Conservation (phyloP, 2,329 filamentous ascomycete genomes). For the Fusarium denticulatum region DNA sequence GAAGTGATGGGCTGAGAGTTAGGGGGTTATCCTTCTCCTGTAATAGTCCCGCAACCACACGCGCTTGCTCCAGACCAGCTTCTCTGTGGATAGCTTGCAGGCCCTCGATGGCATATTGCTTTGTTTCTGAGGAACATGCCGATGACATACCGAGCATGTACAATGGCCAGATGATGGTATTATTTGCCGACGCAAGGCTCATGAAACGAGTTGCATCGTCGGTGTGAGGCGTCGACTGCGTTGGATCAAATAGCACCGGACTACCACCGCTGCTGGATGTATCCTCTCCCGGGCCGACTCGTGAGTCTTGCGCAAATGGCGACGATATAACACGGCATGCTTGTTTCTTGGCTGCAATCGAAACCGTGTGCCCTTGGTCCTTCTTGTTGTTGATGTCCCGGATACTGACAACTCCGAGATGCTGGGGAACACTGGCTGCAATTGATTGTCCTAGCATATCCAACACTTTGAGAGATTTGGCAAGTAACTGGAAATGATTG, state of each 20-base stretch:
- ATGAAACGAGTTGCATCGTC: conserved; percentile 57
- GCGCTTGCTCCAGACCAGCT: conserved; percentile 57
- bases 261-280: conserved; percentile 15
- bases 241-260: conserved; percentile 55
- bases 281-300: conserved; percentile 33
- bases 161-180: conserved; percentile 61
- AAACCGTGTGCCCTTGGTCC: conserved; percentile 28
- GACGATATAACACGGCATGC: conserved; percentile 46
- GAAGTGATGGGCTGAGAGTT: not conserved
- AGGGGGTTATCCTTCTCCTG: conserved; percentile 45
- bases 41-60: conserved; percentile 54
- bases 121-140: conserved; percentile 53
- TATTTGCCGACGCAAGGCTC: conserved; percentile 59
- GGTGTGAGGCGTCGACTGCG: conserved; percentile 47
- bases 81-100: conserved; percentile 57
- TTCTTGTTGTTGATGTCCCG: conserved; percentile 46
- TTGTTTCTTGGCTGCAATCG: conserved; percentile 45
- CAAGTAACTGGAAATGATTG: conserved; percentile 49
- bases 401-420: conserved; percentile 59
- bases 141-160: conserved; percentile 61
- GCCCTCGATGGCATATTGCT: conserved; percentile 57
- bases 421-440: conserved; percentile 59
- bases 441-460: conserved; percentile 54
- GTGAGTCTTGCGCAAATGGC: conserved; percentile 20
- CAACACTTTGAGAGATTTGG: conserved; percentile 51